Conservation (phyloP, 225 moss, liverwort and hornwort genomes). For the Marchantia paleacea region DNA sequence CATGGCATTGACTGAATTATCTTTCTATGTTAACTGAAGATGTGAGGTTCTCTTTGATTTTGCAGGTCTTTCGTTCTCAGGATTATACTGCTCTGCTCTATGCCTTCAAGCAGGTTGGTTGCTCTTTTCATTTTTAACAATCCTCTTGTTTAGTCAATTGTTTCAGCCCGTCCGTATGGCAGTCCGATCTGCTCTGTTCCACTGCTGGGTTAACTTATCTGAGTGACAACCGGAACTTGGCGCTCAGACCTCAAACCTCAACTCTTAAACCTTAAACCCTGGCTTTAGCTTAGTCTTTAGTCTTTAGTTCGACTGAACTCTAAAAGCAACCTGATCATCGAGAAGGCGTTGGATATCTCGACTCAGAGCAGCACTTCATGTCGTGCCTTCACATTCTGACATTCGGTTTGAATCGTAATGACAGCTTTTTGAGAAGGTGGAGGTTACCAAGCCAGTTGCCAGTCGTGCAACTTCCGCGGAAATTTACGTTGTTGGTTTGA, state of each 20-base stretch:
- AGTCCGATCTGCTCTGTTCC: not conserved
- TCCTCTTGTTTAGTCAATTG: not conserved
- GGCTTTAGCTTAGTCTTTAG: not conserved
- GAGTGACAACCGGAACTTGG: not conserved
- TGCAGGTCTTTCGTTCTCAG: conserved; percentile 93
- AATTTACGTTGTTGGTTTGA: conserved; percentile 87
- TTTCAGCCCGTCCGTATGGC: not conserved
- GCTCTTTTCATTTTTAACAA: not conserved
- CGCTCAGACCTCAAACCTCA: not conserved
- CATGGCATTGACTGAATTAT: not conserved
- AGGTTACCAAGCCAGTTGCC: conserved; percentile 98
- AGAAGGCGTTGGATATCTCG: not conserved
- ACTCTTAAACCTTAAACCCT: not conserved
- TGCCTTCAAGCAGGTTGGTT: conserved; percentile 84
- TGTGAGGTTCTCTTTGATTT: not conserved
- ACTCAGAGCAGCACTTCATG: not conserved
- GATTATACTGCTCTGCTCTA: conserved; percentile 97
- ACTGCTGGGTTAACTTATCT: not conserved
- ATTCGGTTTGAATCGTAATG: not conserved
- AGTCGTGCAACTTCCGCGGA: conserved; percentile 98
- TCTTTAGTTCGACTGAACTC: no score
- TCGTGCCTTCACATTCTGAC: not conserved
- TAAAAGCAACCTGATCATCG: no score
- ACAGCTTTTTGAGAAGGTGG: conserved; percentile 93
- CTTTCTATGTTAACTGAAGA: not conserved